Evolutionary conservation across 139 green algal genomes (phyloP).

Genomic region (Micractinium conductrix): DNA sequence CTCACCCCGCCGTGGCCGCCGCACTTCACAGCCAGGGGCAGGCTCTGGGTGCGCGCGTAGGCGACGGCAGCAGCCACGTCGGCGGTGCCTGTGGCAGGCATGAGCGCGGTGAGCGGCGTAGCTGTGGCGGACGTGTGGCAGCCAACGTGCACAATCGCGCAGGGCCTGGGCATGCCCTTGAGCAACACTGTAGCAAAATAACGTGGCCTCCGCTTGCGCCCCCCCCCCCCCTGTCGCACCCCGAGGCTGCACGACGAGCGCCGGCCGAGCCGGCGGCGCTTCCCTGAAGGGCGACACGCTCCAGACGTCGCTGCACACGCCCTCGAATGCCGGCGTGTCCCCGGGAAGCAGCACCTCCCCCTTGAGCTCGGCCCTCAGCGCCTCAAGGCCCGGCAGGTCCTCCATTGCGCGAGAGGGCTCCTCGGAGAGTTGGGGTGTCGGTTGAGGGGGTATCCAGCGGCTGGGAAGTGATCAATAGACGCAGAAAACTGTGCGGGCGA

Average conservation of each 20-base stretch:
- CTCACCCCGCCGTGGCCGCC: conserved; percentile 27
- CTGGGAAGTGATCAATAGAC: background rate
- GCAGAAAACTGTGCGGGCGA: no score
- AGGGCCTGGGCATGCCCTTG: background rate
- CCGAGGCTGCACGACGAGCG: background rate
- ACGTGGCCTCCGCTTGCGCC: background rate
- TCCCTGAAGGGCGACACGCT: background rate
- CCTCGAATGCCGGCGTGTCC: background rate
- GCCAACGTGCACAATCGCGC: background rate
- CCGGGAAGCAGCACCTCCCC: background rate
- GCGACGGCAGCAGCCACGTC: conserved; percentile 25
- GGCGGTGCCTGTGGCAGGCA: background rate
- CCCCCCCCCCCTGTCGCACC: background rate
- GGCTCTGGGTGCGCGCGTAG: background rate
- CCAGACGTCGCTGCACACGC: background rate
- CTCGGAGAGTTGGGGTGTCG: background rate
- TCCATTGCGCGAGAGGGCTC: no score
- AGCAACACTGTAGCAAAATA: background rate
- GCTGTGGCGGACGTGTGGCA: background rate
- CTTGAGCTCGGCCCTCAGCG: background rate
- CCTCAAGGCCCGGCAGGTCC: background rate
- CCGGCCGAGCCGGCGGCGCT: background rate
- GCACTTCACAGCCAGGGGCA: conserved; percentile 10
- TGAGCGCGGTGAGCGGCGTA: background rate
- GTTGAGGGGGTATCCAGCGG: no score